phyloP scores from a whole-genome alignment of 23 red algal genomes.

The Gracilariopsis chorda region DNA sequence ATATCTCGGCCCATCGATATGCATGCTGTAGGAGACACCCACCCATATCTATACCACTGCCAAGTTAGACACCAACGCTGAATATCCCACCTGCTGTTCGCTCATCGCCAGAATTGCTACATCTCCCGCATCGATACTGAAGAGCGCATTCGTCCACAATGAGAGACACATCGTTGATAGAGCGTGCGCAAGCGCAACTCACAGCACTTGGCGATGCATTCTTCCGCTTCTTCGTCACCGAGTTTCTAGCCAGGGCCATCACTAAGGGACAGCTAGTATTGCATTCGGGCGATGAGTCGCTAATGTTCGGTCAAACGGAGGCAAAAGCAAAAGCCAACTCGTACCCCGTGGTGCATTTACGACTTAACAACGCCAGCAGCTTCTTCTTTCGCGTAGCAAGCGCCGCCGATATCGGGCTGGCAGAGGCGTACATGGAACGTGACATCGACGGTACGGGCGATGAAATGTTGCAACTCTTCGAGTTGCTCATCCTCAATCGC shows the following conservation, averaged over 20 bases:
- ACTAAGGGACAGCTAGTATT: constrained; percentile 1
- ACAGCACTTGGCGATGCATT: neutral
- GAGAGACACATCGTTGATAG: neutral
- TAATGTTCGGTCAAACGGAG: constrained; percentile 24
- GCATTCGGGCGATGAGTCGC: neutral
- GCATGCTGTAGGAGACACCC: too few relatives aligned
- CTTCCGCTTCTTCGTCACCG: constrained; percentile 32
- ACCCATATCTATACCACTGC: too few relatives aligned
- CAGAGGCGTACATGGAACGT: constrained; percentile 87
- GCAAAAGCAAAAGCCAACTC: neutral
- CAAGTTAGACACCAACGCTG: too few relatives aligned
- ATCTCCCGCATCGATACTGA: too few relatives aligned
- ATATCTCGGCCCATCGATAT: too few relatives aligned
- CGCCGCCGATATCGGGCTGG: constrained; percentile 89
- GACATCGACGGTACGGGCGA: constrained; percentile 47
- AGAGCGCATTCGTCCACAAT: neutral
- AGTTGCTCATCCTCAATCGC: constrained; percentile 85
- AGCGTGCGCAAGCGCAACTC: neutral
- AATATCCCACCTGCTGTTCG: too few relatives aligned
- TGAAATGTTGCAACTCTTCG: constrained; percentile 52
- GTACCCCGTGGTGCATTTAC: neutral
- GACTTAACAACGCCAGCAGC: neutral
- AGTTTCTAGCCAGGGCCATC: constrained; percentile 40
- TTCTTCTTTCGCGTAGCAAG: constrained; percentile 80
- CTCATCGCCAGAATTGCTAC: too few relatives aligned